phyloP scores from a whole-genome alignment of 2,329 filamentous ascomycete species.

The Pyrenochaeta sp. region DNA sequence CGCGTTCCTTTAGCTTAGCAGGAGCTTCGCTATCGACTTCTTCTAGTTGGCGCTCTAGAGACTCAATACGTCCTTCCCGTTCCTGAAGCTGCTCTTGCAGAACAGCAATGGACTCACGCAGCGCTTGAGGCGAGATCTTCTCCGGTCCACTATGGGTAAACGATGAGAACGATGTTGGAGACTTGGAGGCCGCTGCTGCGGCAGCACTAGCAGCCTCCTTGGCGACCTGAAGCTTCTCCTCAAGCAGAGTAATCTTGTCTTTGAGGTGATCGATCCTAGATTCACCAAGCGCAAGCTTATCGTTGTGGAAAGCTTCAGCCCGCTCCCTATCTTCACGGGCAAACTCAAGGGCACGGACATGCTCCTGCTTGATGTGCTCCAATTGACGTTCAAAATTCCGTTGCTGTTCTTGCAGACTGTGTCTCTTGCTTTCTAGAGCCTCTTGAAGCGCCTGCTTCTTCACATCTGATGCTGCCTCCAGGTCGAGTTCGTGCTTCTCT shows the following conservation, averaged over 20 bases:
- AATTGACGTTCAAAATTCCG: slow-evolving; percentile 48
- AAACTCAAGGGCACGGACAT: slow-evolving; percentile 71
- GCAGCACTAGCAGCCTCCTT: slow-evolving; percentile 87
- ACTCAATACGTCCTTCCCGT: slow-evolving; percentile 88
- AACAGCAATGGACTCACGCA: slow-evolving; percentile 95
- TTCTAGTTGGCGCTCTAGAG: slow-evolving; percentile 76
- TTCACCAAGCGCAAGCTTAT: slow-evolving; percentile 81
- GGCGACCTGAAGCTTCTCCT: slow-evolving; percentile 90
- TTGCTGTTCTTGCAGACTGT: slow-evolving; percentile 63
- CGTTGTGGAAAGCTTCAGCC: slow-evolving; percentile 78
- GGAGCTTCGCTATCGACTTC: slow-evolving; percentile 79
- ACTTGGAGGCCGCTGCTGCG: slow-evolving; percentile 70
- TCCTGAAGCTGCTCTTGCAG: slow-evolving; percentile 96
- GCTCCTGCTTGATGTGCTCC: slow-evolving; percentile 63
- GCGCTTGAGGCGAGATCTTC: slow-evolving; percentile 91
- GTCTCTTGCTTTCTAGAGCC: slow-evolving; percentile 61
- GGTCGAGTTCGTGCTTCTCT: slow-evolving; percentile 81
- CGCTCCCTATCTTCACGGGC: slow-evolving; percentile 83
- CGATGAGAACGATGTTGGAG: slow-evolving; percentile 53
- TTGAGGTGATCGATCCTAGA: slow-evolving; percentile 87
- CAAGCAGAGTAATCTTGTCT: slow-evolving; percentile 82
- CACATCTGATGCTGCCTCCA: slow-evolving; percentile 79
- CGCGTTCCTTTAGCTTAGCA: slow-evolving; percentile 85
- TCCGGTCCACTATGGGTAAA: slow-evolving; percentile 66
- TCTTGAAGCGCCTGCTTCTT: slow-evolving; percentile 68